A percentile compares a stretch with the other conserved stretches of the same genome.
These are phyloP conservation scores for Gossypium trilobum DNA, from an alignment of 441 rosid species.

Conservation along the genomic window DNA sequence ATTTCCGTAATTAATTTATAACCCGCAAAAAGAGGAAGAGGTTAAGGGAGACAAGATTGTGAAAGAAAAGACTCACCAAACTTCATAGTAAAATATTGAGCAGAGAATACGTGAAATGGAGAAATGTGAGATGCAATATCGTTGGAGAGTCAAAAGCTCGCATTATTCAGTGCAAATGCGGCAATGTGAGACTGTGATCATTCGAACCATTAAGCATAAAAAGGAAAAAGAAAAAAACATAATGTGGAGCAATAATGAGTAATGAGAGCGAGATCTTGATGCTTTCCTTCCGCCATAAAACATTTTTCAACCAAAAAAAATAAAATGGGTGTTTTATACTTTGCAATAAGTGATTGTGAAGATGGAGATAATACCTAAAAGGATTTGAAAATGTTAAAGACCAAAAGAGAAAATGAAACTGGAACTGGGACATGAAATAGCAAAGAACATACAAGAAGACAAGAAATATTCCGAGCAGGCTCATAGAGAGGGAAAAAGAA, in stretches of 20 bases:
- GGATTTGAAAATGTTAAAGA: background rate
- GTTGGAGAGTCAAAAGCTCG: constrained; percentile 13
- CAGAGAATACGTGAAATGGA: constrained; percentile 7
- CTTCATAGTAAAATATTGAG: constrained; percentile 21
- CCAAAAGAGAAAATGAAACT: background rate
- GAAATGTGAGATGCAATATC: constrained; percentile 14
- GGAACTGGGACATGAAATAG: background rate
- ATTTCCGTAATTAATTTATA: background rate
- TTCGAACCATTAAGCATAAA: constrained; percentile 11
- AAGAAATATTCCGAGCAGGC: background rate
- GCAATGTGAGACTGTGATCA: constrained; percentile 9
- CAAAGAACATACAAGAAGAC: background rate
- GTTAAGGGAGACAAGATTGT: background rate
- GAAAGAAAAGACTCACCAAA: constrained; percentile 18
- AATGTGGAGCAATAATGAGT: constrained; percentile 13
- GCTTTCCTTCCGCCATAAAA: constrained; percentile 2
- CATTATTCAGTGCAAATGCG: constrained; percentile 14
- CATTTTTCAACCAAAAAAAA: constrained; percentile 2
- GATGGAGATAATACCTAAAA: background rate
- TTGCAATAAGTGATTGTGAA: background rate
- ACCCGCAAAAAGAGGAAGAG: background rate
- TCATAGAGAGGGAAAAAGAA: background rate
- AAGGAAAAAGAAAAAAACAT: background rate
- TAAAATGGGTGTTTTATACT: background rate
- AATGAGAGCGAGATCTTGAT: constrained; percentile 14